Percentiles rank a stretch among this genome's conserved stretches.
Conservation (phyloP, 495 filamentous ascomycete genomes). For the Tetracladium setigerum region DNA sequence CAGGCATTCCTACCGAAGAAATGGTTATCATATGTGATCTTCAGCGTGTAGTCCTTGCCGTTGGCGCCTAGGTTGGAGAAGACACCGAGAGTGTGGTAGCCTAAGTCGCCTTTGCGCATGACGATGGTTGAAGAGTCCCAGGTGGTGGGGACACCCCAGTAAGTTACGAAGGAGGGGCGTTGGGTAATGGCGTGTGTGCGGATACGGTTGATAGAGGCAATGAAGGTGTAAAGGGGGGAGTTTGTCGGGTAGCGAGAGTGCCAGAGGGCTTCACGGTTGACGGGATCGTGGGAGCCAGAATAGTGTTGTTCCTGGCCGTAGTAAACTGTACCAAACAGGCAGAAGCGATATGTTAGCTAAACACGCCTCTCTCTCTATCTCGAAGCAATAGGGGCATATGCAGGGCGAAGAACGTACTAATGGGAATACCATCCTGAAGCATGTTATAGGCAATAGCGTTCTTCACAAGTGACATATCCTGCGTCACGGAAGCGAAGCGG, state of each 20-base stretch:
- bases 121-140: slow-evolving; percentile 48
- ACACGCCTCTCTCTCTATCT: not conserved
- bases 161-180: slow-evolving; percentile 40
- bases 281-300: slow-evolving; percentile 46
- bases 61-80: slow-evolving; percentile 49
- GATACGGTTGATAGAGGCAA: slow-evolving; percentile 50
- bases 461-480: slow-evolving; percentile 51
- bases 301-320: slow-evolving; percentile 70
- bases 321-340: slow-evolving; percentile 32
- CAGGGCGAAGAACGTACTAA: slow-evolving; percentile 24
- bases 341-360: not conserved
- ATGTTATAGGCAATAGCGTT: slow-evolving; percentile 68
- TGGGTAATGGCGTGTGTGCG: slow-evolving; percentile 45
- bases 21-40: slow-evolving; percentile 32
- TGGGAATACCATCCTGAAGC: slow-evolving; percentile 60
- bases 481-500: slow-evolving; percentile 52
- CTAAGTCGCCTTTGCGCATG: slow-evolving; percentile 54
- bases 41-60: slow-evolving; percentile 37
- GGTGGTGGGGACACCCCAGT: slow-evolving; percentile 48
- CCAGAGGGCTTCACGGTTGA: slow-evolving; percentile 74
- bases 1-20: slow-evolving; percentile 27
- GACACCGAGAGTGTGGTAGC: slow-evolving; percentile 49
- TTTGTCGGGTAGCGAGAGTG: slow-evolving; percentile 52
- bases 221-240: slow-evolving; percentile 52
- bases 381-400: slow-evolving; percentile 12